Percentiles rank a stretch among this genome's conserved stretches.
Conservation (phyloP, 441 rosid species). For the Hura crepitans region DNA sequence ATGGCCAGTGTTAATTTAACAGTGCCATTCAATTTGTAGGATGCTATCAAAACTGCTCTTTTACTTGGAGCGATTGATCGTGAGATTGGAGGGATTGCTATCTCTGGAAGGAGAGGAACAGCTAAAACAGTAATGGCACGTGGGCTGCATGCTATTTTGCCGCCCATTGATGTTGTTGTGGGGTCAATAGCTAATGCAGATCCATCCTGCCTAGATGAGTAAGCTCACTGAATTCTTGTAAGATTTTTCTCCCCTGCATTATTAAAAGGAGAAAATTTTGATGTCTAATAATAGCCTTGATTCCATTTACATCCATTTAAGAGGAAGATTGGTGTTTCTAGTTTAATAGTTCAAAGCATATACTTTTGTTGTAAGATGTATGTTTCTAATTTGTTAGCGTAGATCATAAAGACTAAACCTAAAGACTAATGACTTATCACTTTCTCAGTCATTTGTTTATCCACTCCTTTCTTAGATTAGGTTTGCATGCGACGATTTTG, state of each 20-base stretch:
- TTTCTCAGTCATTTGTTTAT: neutral
- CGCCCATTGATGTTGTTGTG: constrained; percentile 88
- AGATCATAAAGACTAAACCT: too few species aligned
- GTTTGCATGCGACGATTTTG: neutral
- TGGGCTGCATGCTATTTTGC: constrained; percentile 77
- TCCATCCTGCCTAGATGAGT: constrained; percentile 82
- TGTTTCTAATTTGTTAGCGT: neutral
- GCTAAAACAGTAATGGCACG: constrained; percentile 95
- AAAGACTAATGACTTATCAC: neutral
- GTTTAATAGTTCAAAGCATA: neutral
- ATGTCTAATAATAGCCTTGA: neutral
- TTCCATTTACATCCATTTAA: neutral
- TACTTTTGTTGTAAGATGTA: neutral
- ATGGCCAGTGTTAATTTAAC: neutral
- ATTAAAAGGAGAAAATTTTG: neutral
- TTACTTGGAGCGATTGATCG: constrained; percentile 91
- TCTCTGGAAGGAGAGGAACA: constrained; percentile 84
- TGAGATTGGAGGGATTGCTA: constrained; percentile 88
- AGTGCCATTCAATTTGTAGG: constrained; percentile 39
- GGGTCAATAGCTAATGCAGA: constrained; percentile 89
- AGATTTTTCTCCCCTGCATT: neutral
- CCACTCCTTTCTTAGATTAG: neutral
- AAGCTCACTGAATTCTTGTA: constrained; percentile 22
- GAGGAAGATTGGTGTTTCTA: neutral
- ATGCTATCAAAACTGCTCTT: constrained; percentile 93